Base-by-base conservation (phyloP, 257 asterid genomes). In the Agastache rugosa region DNA sequence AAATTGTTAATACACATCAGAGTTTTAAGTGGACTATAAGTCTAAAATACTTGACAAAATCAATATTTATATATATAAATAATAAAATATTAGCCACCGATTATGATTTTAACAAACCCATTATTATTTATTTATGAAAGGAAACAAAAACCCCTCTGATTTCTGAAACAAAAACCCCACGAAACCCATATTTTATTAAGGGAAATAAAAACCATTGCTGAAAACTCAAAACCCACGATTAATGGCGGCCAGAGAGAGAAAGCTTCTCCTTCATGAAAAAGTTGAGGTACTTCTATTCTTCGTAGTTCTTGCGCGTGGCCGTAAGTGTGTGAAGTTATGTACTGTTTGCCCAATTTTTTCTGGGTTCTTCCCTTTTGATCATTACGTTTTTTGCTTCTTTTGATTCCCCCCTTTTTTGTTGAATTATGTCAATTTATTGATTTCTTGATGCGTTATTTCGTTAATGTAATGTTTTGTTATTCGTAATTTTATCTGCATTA, bases 401-500 rank as follows among this genome's bases (percentile, higher is more conserved):
- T 72, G 51, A 44, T 72, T 69, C 29, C 23, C 11, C 50, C 65
- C 14, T 48, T 14, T 25, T 22, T 48, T 77, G 51, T 73, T 48
- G 63, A 2, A 19, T 62, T 53, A 20, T 39, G 10, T 22, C 7
- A 22, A 42, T 34, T 34, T 59, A 3, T 44, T 60, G 59, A 27
- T 44, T 59, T 1, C 11, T 59, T 22, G 47, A 5, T 60, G 59
- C n/a, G 15, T 31, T 34, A 4, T 14, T 17, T 72, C 41, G 42
- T 54, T 48, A 12, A 11, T 65, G 25, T 45, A 15, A 19, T 58
- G 41, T 59, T 55, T 17, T 44, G 0, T 4, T 15, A 25, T 12
- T 34, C 31, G 59, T 16, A 73, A 63, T 79, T 75, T 75, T 65
- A 25, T 35, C 62, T 25, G 83, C 85, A 75, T 78, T 80, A 23